A percentile compares a stretch with the other conserved stretches of the same genome.
phyloP scores from a whole-genome alignment of 73 alveolate species.

The Paramecium sexaurelia region DNA sequence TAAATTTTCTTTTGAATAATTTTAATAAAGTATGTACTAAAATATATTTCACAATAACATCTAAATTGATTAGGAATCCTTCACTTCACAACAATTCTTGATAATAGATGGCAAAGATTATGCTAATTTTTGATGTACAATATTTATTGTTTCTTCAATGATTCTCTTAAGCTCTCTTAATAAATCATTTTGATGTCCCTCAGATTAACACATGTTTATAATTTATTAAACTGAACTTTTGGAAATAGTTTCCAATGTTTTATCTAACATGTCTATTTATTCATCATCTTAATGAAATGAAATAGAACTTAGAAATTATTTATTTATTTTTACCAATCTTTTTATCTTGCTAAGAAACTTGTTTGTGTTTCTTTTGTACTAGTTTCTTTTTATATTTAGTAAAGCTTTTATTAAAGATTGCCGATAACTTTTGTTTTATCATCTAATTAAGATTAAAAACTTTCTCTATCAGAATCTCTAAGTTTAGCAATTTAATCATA shows the following conservation, averaged over 20 bases:
- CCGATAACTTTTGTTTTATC: neutral
- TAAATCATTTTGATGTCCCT: neutral
- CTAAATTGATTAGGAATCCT: neutral
- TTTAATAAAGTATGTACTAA: no score
- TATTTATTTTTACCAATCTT: neutral
- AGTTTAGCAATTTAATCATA: constrained; percentile 23
- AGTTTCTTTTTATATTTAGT: neutral
- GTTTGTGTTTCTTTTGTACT: neutral
- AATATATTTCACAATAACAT: neutral
- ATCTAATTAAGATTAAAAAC: neutral
- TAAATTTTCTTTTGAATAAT: no score
- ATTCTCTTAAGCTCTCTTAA: neutral
- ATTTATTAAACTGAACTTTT: neutral
- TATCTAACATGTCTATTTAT: neutral
- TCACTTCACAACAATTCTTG: neutral
- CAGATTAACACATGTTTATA: neutral
- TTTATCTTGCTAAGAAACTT: neutral
- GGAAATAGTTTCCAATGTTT: neutral
- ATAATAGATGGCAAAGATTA: neutral
- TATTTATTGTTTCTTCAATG: neutral
- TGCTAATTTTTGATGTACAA: neutral
- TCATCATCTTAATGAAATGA: neutral
- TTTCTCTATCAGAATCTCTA: neutral
- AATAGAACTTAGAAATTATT: neutral
- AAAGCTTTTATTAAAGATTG: neutral